phyloP scores from a whole-genome alignment of 768 basidiomycete genomes.

The Cantharellus anzutake region DNA sequence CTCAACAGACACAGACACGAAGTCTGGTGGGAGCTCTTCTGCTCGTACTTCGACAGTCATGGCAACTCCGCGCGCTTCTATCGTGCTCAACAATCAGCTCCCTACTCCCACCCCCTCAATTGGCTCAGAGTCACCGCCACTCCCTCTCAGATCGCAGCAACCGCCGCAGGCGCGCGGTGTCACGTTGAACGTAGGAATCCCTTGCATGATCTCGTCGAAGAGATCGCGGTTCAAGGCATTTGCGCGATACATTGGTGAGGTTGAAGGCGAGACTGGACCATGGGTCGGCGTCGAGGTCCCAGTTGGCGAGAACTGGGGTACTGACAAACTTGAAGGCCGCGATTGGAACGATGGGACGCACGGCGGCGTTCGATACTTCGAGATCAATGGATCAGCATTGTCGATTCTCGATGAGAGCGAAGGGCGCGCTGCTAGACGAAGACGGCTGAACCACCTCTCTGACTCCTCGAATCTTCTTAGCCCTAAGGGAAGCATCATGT shows the following conservation, averaged over 20 bases:
- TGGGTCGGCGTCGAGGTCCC: constrained; percentile 91
- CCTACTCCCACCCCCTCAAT: constrained; percentile 3
- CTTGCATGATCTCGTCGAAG: constrained; percentile 75
- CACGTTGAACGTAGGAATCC: constrained; percentile 70
- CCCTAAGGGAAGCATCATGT: not conserved
- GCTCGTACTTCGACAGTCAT: not conserved
- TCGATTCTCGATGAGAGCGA: constrained; percentile 32
- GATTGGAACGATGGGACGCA: constrained; percentile 75
- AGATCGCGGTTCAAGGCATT: constrained; percentile 70
- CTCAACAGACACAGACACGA: constrained; percentile 20
- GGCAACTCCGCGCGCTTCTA: constrained; percentile 1
- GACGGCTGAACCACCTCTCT: constrained; percentile 3
- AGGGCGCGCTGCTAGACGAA: constrained; percentile 25
- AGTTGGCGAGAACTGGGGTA: constrained; percentile 35
- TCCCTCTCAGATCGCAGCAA: not conserved
- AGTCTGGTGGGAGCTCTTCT: constrained; percentile 12
- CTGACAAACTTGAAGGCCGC: constrained; percentile 36
- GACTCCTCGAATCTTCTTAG: not conserved
- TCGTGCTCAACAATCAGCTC: not conserved
- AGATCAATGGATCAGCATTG: constrained; percentile 27
- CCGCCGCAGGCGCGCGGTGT: constrained; percentile 25
- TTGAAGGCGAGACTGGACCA: constrained; percentile 59
- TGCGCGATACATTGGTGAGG: constrained; percentile 76
- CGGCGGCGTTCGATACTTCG: constrained; percentile 71
- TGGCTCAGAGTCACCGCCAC: not conserved